Percentiles rank a stretch among this genome's conserved stretches.
These are phyloP conservation scores for Pseudoperonospora humuli DNA, from an alignment of 352 stramenopile species.

Conservation along the genomic window DNA sequence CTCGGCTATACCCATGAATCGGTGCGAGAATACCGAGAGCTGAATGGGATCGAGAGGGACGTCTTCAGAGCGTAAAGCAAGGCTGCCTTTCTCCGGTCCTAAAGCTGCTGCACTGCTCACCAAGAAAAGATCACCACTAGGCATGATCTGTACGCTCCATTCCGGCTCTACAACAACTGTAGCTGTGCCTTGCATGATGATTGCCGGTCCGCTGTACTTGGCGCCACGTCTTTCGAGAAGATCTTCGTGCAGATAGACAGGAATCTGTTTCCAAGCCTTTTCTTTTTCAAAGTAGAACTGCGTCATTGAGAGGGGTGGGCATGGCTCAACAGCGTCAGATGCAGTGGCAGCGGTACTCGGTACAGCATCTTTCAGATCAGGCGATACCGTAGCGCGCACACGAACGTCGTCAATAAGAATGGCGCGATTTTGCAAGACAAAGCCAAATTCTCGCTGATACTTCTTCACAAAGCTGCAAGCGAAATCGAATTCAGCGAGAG, in stretches of 20 bases:
- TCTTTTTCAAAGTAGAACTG: conserved; percentile 75
- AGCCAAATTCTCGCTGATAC: conserved; percentile 97
- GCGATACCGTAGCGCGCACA: conserved; percentile 91
- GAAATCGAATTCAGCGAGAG: conserved; percentile 73
- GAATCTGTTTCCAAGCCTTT: conserved; percentile 74
- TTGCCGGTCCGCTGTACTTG: conserved; percentile 85
- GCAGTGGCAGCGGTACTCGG: neutral
- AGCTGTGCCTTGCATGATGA: conserved; percentile 98
- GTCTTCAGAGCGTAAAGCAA: conserved; percentile 18
- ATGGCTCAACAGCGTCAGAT: conserved; percentile 17
- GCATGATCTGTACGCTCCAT: conserved; percentile 90
- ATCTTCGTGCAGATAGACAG: conserved; percentile 92
- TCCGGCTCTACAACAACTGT: conserved; percentile 96
- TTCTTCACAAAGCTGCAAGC: conserved; percentile 83
- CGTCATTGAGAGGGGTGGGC: conserved; percentile 50
- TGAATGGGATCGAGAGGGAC: conserved; percentile 92
- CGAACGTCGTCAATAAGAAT: conserved; percentile 97
- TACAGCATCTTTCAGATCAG: conserved; percentile 42
- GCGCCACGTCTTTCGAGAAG: conserved; percentile 63
- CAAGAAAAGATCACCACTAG: conserved; percentile 94
- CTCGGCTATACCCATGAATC: conserved; percentile 99
- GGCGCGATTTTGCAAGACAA: conserved; percentile 88
- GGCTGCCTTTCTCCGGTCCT: conserved; percentile 17
- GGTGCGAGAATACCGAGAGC: conserved; percentile 94
- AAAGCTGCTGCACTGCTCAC: conserved; percentile 32